A percentile compares a stretch with the other conserved stretches of the same genome.
Evolutionary conservation across 2,329 filamentous ascomycete genomes (phyloP).

Genomic region (Elsinoe necatrix): DNA sequence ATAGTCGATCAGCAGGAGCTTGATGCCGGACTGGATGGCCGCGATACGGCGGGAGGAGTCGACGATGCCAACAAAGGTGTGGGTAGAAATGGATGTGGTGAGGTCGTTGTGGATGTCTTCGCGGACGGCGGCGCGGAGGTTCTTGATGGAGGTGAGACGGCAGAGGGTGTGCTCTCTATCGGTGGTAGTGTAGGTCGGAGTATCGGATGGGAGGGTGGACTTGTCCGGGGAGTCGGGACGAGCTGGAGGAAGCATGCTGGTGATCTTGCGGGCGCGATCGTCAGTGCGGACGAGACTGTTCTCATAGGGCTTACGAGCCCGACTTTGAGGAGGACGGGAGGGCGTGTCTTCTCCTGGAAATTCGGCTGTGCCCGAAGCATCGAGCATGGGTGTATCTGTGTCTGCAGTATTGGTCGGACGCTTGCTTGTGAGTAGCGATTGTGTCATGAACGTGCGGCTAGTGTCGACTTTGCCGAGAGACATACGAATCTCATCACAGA

Average conservation of each 20-base stretch:
- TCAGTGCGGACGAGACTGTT: conserved; percentile 90
- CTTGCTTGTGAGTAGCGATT: conserved; percentile 65
- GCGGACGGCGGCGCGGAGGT: conserved; percentile 71
- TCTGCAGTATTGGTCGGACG: conserved; percentile 34
- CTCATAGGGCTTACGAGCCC: conserved; percentile 56
- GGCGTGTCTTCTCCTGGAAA: conserved; percentile 25
- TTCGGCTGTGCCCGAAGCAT: conserved; percentile 29
- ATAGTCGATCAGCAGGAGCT: conserved; percentile 88
- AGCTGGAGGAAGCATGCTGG: conserved; percentile 73
- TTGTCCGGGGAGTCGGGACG: conserved; percentile 32
- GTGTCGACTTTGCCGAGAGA: conserved; percentile 82
- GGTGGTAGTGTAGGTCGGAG: conserved; percentile 61
- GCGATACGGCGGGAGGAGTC: conserved; percentile 78
- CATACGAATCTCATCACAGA: conserved; percentile 71
- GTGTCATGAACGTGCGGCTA: conserved; percentile 88
- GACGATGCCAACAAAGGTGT: conserved; percentile 89
- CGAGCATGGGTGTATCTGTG: conserved; percentile 25
- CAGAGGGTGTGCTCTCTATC: conserved; percentile 63
- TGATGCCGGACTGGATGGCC: conserved; percentile 89
- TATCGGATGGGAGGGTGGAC: conserved; percentile 32
- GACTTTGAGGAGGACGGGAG: conserved; percentile 26
- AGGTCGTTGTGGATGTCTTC: conserved; percentile 75
- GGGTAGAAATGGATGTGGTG: conserved; percentile 76
- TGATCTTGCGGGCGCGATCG: conserved; percentile 83
- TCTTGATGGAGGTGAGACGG: conserved; percentile 74